phyloP scores from a whole-genome alignment of 2,329 filamentous ascomycete species.

The Penicillium sp. region DNA sequence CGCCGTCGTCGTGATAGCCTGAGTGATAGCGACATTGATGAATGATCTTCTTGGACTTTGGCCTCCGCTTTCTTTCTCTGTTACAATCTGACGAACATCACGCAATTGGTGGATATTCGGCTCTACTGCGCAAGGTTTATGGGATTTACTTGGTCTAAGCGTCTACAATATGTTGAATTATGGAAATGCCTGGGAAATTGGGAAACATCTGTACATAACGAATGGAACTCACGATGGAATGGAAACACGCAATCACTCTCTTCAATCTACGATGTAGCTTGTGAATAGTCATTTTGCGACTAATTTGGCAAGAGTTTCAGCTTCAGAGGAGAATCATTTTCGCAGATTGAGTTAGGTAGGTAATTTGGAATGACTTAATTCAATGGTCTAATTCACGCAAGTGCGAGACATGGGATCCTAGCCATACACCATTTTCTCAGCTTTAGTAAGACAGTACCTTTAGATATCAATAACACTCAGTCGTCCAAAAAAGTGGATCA shows the following conservation, averaged over 20 bases:
- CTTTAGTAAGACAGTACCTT: no score
- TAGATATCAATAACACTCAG: no score
- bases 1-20: conserved; percentile 53
- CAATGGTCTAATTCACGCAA: no score
- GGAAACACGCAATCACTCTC: neutral
- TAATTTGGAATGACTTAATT: no score
- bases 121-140: neutral
- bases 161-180: neutral
- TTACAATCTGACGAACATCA: neutral
- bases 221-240: conserved; percentile 2
- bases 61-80: neutral
- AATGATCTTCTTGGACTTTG: conserved; percentile 16
- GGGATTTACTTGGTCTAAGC: neutral
- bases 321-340: no score
- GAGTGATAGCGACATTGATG: conserved; percentile 55
- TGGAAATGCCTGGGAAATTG: conserved; percentile 1
- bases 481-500: no score
- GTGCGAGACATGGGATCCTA: no score
- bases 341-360: no score
- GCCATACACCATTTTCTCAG: no score
- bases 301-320: no score
- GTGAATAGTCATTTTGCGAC: no score
- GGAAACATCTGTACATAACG: conserved; percentile 5
- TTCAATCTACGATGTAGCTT: neutral
- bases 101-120: neutral